phyloP scores from a whole-genome alignment of 176 grass and related monocot genomes.

The Triticum urartu region DNA sequence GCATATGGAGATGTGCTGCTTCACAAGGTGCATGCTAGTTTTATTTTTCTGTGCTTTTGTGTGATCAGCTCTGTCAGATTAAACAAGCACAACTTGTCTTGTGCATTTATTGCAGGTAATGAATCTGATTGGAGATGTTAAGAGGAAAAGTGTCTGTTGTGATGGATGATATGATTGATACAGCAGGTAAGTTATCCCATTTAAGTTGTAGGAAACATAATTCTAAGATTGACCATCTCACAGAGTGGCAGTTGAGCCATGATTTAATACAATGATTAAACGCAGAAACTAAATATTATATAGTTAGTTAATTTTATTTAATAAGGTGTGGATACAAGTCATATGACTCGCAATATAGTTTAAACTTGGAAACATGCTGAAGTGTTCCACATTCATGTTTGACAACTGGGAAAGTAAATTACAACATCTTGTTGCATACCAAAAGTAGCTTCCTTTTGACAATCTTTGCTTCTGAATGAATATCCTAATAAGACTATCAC shows the following conservation, averaged over 20 bases:
- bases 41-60: constrained; percentile 10
- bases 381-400: no score
- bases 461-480: no score
- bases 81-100: constrained; percentile 6
- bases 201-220: not conserved
- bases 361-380: no score
- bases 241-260: not conserved
- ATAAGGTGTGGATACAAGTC: no score
- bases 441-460: no score
- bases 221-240: not conserved
- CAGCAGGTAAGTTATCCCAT: constrained; percentile 61
- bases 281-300: no score
- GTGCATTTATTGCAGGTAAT: constrained; percentile 68
- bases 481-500: no score
- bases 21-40: constrained; percentile 12
- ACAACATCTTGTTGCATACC: no score
- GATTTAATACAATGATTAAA: no score
- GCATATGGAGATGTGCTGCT: constrained; percentile 3
- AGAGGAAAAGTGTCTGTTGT: constrained; percentile 95
- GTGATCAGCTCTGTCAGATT: not conserved
- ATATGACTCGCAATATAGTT: no score
- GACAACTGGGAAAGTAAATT: no score
- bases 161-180: constrained; percentile 99
- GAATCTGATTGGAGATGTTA: constrained; percentile 99
- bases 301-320: no score